Evolutionary conservation across 2,329 filamentous ascomycete species (phyloP), one percentile per base, ranked within the genome.

Genomic region (Endothia cerciana): DNA sequence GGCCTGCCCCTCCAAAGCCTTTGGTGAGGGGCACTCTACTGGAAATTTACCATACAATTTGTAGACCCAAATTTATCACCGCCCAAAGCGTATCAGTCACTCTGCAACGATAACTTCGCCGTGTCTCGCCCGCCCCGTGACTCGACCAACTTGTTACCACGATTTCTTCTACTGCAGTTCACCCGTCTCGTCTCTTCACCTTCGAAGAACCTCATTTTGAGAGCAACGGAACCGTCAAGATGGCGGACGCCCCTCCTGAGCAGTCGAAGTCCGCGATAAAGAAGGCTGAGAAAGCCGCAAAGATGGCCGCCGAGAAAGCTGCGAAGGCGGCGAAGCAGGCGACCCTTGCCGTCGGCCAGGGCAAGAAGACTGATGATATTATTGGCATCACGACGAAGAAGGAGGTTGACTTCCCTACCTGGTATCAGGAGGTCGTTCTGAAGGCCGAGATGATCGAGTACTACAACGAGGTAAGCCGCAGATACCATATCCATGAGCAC

Each of bases 361-460:
- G 83, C 72, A 88, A 88, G 80, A 87, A 88, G 79, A 73, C 79
- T 11, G 85, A 87, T 74, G 86, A 89, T 70, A 87, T 96, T 70
- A 96, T 95, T 73, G 94, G 94, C 70, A 97, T 97, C 74, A 95
- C 94, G 69, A 88, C 91, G 68, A 85, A 86, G 70, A 98, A 97
- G 80, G 83, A 90, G 59, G 90, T 91, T 58, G 93, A 98, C 80
- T 95, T 99, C 77, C 56, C 61, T 10, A 38, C 58, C 1, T 99
- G 95, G 95, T 99, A 99, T 80, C 93, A 97, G 81, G 94, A 99
- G 81, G 92, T 98, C 68, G 91, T 99, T 65, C 89, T 94, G 75
- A 99, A 99, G 86, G 92, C 93, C 73, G 93, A 97, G 77, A 92
- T 99, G 91, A 90, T 98, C 73, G 94, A 97, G 75, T 99, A 97